Conservation (phyloP, 768 basidiomycete species). For the Sarcodon sp. region DNA sequence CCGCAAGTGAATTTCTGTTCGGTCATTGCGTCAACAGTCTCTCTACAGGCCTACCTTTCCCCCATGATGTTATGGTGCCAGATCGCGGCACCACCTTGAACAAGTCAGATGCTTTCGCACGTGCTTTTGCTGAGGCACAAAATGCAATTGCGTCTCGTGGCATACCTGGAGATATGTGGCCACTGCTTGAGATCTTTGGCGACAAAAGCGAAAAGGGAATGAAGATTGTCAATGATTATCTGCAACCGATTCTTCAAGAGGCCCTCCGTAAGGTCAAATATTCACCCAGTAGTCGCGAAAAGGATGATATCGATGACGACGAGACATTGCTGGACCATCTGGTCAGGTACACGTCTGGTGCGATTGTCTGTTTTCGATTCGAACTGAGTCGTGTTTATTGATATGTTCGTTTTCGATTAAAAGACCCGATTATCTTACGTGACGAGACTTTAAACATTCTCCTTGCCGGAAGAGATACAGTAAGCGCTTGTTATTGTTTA, state of each 20-base stretch:
- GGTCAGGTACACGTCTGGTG: slow-evolving; percentile 24
- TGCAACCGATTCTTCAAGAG: slow-evolving; percentile 25
- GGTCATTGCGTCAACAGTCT: slow-evolving; percentile 29
- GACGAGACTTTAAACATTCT: slow-evolving; percentile 22
- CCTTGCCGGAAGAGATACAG: slow-evolving; percentile 21
- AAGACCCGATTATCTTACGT: slow-evolving; percentile 17
- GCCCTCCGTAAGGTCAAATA: slow-evolving; percentile 17
- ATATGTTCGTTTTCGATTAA: slow-evolving; percentile 20
- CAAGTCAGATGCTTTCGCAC: slow-evolving; percentile 12
- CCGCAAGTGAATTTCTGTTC: slow-evolving; percentile 41
- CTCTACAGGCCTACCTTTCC: slow-evolving; percentile 21
- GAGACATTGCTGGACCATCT: slow-evolving; percentile 30
- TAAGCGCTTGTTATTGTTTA: slow-evolving; percentile 1
- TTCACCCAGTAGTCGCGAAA: slow-evolving; percentile 3
- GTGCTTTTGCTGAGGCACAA: slow-evolving; percentile 21
- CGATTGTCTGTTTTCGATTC: background rate
- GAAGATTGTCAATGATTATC: slow-evolving; percentile 22
- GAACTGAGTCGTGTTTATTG: slow-evolving; percentile 7
- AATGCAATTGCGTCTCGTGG: slow-evolving; percentile 15
- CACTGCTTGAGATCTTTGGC: slow-evolving; percentile 21
- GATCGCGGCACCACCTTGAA: background rate
- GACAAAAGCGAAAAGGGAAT: slow-evolving; percentile 21
- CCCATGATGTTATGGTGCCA: slow-evolving; percentile 14
- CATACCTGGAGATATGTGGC: slow-evolving; percentile 23
- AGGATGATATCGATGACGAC: slow-evolving; percentile 13